Evolutionary conservation across 202 grass and related monocot species (phyloP).

Genomic region (Panicum virgatum): DNA sequence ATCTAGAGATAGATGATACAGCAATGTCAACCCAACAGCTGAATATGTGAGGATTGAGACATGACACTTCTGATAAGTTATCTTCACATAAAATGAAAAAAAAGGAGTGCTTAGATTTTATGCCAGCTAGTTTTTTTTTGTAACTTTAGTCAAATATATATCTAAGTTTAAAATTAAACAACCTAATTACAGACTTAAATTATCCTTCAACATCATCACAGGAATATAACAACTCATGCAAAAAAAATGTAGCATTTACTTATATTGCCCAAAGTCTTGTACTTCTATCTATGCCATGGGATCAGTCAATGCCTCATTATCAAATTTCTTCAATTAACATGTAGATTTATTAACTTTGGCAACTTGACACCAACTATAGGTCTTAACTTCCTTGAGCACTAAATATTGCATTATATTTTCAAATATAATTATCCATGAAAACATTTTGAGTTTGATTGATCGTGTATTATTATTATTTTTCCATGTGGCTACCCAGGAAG

Average conservation of each 20-base stretch:
- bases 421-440: not conserved
- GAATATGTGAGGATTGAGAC: not conserved
- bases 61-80: not conserved
- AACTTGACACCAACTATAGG: not conserved
- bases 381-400: not conserved
- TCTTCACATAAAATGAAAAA: not conserved
- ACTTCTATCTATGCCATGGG: not conserved
- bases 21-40: not conserved
- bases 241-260: not conserved
- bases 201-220: not conserved
- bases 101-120: not conserved
- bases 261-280: not conserved
- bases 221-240: not conserved
- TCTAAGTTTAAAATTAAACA: not conserved
- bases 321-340: not conserved
- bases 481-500: not conserved
- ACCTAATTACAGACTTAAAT: not conserved
- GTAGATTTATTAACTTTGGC: not conserved
- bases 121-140: not conserved
- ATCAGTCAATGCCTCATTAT: not conserved
- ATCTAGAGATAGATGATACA: not conserved
- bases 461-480: not conserved
- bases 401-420: not conserved
- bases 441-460: not conserved
- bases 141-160: not conserved